phyloP scores from a whole-genome alignment of 2,329 filamentous ascomycete species.

The Xylaria polymorpha region DNA sequence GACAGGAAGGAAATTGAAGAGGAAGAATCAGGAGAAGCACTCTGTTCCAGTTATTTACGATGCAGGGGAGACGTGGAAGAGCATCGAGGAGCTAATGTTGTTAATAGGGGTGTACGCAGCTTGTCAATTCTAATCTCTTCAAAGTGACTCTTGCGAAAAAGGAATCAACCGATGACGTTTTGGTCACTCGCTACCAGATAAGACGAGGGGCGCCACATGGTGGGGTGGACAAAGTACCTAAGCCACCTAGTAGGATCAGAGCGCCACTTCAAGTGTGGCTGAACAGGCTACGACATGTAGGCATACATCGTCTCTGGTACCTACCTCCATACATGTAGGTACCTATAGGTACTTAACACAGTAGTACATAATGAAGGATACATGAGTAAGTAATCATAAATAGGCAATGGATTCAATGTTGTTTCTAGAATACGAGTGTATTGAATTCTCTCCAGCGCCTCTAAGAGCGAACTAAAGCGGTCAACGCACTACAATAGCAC shows the following conservation, averaged over 20 bases:
- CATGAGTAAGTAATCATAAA: constrained; percentile 14
- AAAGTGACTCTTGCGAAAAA: constrained; percentile 13
- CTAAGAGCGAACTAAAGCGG: constrained; percentile 19
- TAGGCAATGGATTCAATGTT: neutral
- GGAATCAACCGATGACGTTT: constrained; percentile 36
- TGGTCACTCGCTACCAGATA: neutral
- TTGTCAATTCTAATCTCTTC: constrained; percentile 10
- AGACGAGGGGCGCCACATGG: constrained; percentile 1
- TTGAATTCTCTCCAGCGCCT: constrained; percentile 14
- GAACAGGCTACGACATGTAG: neutral
- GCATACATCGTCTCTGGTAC: too few species aligned
- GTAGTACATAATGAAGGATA: too few species aligned
- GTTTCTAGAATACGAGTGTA: constrained; percentile 13
- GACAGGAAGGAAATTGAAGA: neutral
- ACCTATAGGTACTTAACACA: too few species aligned
- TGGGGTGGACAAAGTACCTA: constrained; percentile 1
- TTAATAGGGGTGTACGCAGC: constrained; percentile 4
- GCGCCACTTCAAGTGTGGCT: constrained; percentile 27
- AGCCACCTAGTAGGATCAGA: too few species aligned
- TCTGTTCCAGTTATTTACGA: neutral
- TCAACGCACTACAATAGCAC: constrained; percentile 6
- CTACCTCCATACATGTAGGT: neutral
- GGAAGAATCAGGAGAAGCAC: neutral
- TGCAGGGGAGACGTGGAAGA: constrained; percentile 1
- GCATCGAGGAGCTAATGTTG: constrained; percentile 6